Conservation (phyloP, 2,329 filamentous ascomycete genomes). For the Alternaria postmessia region DNA sequence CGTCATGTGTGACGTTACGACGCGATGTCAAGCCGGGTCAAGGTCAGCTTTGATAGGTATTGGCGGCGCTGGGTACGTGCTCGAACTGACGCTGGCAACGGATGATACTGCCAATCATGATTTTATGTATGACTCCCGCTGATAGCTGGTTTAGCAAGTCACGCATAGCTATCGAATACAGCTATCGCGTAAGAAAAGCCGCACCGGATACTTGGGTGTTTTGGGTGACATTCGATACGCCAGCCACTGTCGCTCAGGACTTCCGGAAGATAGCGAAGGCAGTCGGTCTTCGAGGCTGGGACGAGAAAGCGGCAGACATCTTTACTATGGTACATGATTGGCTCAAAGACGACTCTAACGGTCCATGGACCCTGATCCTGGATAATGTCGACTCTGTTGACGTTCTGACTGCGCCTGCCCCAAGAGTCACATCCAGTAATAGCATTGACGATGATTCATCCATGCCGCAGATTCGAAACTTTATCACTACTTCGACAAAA, state of each 20-base stretch:
- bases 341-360: constrained; percentile 32
- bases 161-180: background rate
- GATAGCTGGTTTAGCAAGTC: background rate
- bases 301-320: constrained; percentile 35
- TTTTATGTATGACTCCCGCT: background rate
- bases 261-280: constrained; percentile 39
- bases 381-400: constrained; percentile 41
- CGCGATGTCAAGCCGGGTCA: background rate
- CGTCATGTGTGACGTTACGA: background rate
- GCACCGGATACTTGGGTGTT: background rate
- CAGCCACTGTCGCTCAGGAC: background rate
- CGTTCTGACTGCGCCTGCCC: constrained; percentile 10
- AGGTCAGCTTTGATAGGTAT: background rate
- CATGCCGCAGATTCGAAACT: constrained; percentile 1
- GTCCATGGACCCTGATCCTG: constrained; percentile 43
- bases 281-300: constrained; percentile 29
- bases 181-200: background rate
- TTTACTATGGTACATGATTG: constrained; percentile 17
- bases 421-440: background rate
- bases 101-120: background rate
- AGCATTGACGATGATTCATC: too few species aligned
- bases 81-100: background rate
- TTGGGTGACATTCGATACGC: background rate
- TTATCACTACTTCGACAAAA: constrained; percentile 18
- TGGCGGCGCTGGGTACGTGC: constrained; percentile 1